These are phyloP conservation scores for Erysimum cheiranthoides DNA, from an alignment of 345 rosid genomes.

Conservation along the genomic window DNA sequence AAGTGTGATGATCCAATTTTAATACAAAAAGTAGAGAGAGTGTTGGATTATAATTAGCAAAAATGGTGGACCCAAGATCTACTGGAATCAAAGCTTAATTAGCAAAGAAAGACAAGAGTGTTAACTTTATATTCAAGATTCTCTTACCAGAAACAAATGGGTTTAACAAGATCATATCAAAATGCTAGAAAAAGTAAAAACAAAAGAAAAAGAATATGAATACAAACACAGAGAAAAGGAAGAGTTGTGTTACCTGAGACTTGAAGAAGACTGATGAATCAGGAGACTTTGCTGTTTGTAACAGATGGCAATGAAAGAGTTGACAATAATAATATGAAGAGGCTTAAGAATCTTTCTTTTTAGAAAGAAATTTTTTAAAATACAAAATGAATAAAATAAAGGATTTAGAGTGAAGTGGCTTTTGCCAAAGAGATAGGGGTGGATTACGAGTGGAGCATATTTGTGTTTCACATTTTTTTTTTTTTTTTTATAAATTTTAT, in stretches of 20 bases:
- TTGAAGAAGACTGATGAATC: constrained; percentile 37
- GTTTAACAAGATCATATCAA: constrained; percentile 29
- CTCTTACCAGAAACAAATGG: constrained; percentile 38
- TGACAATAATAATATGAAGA: constrained; percentile 25
- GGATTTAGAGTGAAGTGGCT: constrained; percentile 48
- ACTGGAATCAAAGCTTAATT: constrained; percentile 18
- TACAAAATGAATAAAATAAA: not conserved
- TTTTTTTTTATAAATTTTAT: not conserved
- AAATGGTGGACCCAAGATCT: constrained; percentile 44
- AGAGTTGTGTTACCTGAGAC: constrained; percentile 28
- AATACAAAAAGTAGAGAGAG: constrained; percentile 1
- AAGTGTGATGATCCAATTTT: constrained; percentile 21
- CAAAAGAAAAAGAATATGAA: not conserved
- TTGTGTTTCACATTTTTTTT: constrained; percentile 47
- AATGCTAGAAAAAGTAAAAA: constrained; percentile 26
- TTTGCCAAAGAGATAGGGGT: constrained; percentile 85
- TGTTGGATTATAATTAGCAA: constrained; percentile 25
- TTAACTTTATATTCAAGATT: constrained; percentile 29
- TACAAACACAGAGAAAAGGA: not conserved
- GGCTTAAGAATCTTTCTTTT: constrained; percentile 12
- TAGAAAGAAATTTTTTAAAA: not conserved
- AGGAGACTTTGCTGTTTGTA: constrained; percentile 30
- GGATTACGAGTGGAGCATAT: constrained; percentile 66
- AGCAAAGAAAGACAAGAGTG: constrained; percentile 35
- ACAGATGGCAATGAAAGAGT: constrained; percentile 43